Percentiles rank a stretch among this genome's conserved stretches.
Evolutionary conservation across 352 stramenopile species (phyloP).

Genomic region (Pythium guiyangense): DNA sequence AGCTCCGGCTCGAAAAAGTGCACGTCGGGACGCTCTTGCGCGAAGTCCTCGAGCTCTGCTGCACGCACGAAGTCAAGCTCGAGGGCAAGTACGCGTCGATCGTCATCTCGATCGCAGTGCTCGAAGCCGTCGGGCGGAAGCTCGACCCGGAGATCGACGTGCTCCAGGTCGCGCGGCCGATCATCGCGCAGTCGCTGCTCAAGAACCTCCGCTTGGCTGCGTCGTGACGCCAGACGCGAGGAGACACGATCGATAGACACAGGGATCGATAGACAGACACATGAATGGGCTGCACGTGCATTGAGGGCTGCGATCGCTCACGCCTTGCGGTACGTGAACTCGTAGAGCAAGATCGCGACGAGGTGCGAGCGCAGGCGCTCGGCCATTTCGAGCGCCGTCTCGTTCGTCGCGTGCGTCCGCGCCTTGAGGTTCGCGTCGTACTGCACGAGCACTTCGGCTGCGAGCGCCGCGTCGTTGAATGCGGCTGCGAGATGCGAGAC

Average conservation of each 20-base stretch:
- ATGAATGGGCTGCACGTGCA: neutral
- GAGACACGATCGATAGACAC: neutral
- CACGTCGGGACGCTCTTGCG: conserved; percentile 68
- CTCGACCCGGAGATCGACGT: conserved; percentile 91
- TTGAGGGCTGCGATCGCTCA: conserved; percentile 6
- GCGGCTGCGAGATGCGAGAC: conserved; percentile 30
- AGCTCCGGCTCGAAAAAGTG: conserved; percentile 66
- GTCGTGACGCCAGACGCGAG: conserved; percentile 9
- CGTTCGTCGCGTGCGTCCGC: conserved; percentile 56
- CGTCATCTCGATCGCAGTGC: conserved; percentile 92
- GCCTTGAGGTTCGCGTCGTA: conserved; percentile 59
- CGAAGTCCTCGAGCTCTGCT: conserved; percentile 89
- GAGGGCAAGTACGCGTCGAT: conserved; percentile 94
- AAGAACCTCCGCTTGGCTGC: conserved; percentile 42
- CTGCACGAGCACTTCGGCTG: conserved; percentile 62
- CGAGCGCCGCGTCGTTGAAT: conserved; percentile 56
- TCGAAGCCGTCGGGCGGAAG: conserved; percentile 89
- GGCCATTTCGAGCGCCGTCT: conserved; percentile 75
- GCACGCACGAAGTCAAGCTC: conserved; percentile 90
- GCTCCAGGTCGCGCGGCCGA: conserved; percentile 83
- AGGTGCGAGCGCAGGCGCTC: conserved; percentile 69
- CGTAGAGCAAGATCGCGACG: conserved; percentile 69
- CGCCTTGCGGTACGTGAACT: conserved; percentile 56
- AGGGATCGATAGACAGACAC: too few species aligned
- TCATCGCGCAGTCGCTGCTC: conserved; percentile 91